Evolutionary conservation across 331 rosid genomes (phyloP), one percentile per base, ranked within the genome.

Genomic region (Erythrophleum ivorense): DNA sequence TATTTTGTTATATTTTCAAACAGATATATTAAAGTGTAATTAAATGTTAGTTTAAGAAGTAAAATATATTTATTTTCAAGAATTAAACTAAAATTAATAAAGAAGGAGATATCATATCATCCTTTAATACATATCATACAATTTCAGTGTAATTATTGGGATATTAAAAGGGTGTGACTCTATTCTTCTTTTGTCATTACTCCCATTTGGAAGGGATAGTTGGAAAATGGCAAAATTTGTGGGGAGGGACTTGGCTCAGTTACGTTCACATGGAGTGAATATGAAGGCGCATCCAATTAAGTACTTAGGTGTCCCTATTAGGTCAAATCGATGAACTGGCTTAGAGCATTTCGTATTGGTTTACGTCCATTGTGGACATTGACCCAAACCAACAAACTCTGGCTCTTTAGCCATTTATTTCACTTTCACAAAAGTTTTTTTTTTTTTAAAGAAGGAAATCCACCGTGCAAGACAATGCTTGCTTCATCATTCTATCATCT

Each of bases 271-370:
- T 31, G 54, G 49, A 48, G 71, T 75, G 73, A 78, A 74, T 68
- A 73, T 53, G 50, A 86, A 79, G 73, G 80, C 40, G 78, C 80
- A 80, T 70, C 77, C 83, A 52, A 57, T 76, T 63, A 83, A 83
- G 87, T 46, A 78, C 75, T 38, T 71, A 0, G 5, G 68, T 74
- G 81, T 79, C 71, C 33, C 34, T 71, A 36, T 36, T 48, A 24
- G 34, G 78, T 71, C 88, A 85, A 85, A 72, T 83, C 81, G 65
- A 81, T 75, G 79, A 84, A 74, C 81, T 81, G 82, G 62, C 77
- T 73, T 88, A 33, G 81, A 66, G 36, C 64, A 55, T 18, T 57
- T 57, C 70, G 36, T 41, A 48, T 71, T 83, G 71, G 77, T 65
- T 83, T 45, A 36, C 60, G 29, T 82, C 72, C 60, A 57, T 14